Percentiles rank a stretch among this genome's conserved stretches.
phyloP scores from a whole-genome alignment of 2,329 filamentous ascomycete species.

The Stagonosporopsis rhizophila region DNA sequence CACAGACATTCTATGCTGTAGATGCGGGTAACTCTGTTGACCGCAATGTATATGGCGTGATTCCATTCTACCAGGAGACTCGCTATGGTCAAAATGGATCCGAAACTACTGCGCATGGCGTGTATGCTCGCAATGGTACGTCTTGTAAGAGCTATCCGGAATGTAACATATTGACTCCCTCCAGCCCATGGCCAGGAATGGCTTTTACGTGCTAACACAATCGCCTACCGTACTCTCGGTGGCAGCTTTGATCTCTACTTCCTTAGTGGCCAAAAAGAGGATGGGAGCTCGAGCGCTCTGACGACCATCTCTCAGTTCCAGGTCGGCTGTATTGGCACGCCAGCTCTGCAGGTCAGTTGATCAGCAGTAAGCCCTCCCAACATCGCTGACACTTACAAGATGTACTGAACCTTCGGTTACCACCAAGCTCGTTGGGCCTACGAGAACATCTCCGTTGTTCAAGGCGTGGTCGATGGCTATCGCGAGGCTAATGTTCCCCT shows the following conservation, averaged over 20 bases:
- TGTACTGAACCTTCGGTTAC: conserved; percentile 72
- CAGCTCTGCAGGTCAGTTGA: conserved; percentile 73
- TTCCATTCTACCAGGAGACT: conserved; percentile 27
- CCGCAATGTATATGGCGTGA: conserved; percentile 19
- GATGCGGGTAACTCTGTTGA: conserved; percentile 56
- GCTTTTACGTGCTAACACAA: conserved; percentile 65
- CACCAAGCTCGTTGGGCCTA: conserved; percentile 86
- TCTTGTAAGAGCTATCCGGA: not conserved
- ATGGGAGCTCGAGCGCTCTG: conserved; percentile 64
- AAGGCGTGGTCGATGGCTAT: conserved; percentile 57
- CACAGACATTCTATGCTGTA: conserved; percentile 71
- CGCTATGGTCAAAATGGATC: conserved; percentile 14
- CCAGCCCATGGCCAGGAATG: conserved; percentile 75
- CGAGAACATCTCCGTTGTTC: conserved; percentile 39
- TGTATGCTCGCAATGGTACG: conserved; percentile 27
- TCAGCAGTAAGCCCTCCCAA: not conserved
- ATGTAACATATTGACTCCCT: not conserved
- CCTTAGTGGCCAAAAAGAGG: conserved; percentile 71
- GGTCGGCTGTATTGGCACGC: conserved; percentile 68
- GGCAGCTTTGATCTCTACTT: conserved; percentile 80
- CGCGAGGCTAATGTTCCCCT: conserved; percentile 62
- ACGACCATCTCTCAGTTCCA: conserved; percentile 63
- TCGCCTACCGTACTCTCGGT: conserved; percentile 75
- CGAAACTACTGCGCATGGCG: conserved; percentile 18
- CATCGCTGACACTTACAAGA: not conserved